Base-by-base conservation (phyloP, 345 rosid genomes). In the Anastatica hierochuntica region DNA sequence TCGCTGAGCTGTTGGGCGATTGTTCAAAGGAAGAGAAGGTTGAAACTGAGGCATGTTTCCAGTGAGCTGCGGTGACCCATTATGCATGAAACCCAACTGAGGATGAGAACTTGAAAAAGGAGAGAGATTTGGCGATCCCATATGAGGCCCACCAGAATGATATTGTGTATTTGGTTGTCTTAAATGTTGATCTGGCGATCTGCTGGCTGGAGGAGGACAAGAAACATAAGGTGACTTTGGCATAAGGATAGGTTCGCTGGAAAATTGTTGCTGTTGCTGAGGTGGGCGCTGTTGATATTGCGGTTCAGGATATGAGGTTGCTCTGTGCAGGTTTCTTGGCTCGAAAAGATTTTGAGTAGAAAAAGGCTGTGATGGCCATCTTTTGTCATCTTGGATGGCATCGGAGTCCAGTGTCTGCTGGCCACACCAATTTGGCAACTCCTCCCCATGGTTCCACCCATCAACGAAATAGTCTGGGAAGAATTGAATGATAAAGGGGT, bases 261-360 rank as follows among this genome's bases (percentile, higher is more conserved):
- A 76, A 58, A 76, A 84, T 18, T 82, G 83, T 52, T 75, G 83
- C 21, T 69, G 80, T 46, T 62, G 79, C 44, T 66, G 85, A 44
- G 72, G 39, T 8, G 57, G 35, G 50, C 35, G 83, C 72, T 69
- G 94, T 35, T 46, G 62, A 54, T 63, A 49, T 62, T 78, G 95
- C 63, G 72, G 82, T 72, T 90, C 95, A 3, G 97, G 96, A 57
- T 81, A 84, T 27, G 96, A 84, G 56, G 82, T 68, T 14, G 96
- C 81, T 74, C 96, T 69, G 58, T 69, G 58, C 38, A 83, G 48
- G 70, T 73, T 64, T 26, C 69, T 77, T 43, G 76, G 66, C 53
- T 83, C 89, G 54, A 70, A 17, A 15, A 53, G 71, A 56, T 76
- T 58, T 34, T 77, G 66, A 66, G 83, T 71, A 46, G 77, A 49